phyloP scores from a whole-genome alignment of 192 early-diverging fungal genomes.

The Phycomyces nitens region DNA sequence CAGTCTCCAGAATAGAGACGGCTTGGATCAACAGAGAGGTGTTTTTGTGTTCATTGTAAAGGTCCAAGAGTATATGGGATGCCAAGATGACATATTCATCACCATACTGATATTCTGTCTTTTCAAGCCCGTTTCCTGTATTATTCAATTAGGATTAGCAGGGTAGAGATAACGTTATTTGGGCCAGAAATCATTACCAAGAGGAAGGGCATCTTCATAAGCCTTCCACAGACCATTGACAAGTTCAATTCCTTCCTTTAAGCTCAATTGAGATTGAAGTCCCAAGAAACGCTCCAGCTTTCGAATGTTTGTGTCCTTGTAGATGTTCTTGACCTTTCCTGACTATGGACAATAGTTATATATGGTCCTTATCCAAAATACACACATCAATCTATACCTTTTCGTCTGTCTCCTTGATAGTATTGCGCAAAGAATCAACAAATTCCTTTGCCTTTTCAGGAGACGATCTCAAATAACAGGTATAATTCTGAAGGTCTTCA shows the following conservation, averaged over 20 bases:
- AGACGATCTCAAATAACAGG: slow-evolving; percentile 29
- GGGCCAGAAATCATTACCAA: slow-evolving; percentile 42
- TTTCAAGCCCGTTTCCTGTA: slow-evolving; percentile 51
- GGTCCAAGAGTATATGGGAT: slow-evolving; percentile 53
- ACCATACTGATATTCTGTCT: slow-evolving; percentile 73
- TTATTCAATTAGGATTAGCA: too few species aligned
- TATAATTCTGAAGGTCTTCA: slow-evolving; percentile 68
- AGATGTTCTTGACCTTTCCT: slow-evolving; percentile 32
- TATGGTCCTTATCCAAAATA: too few species aligned
- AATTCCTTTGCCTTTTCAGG: slow-evolving; percentile 30
- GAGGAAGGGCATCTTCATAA: slow-evolving; percentile 42
- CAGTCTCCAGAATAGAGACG: slow-evolving; percentile 69
- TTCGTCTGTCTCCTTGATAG: slow-evolving; percentile 31
- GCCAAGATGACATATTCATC: slow-evolving; percentile 75
- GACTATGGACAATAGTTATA: too few species aligned
- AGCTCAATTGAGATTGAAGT: slow-evolving; percentile 3
- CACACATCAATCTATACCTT: slow-evolving; percentile 29
- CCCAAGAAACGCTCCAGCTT: slow-evolving; percentile 39
- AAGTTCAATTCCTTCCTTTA: slow-evolving; percentile 18
- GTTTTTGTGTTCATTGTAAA: slow-evolving; percentile 46
- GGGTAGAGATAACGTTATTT: too few species aligned
- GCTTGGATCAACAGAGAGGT: slow-evolving; percentile 42
- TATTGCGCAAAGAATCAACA: slow-evolving; percentile 28
- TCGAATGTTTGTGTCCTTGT: slow-evolving; percentile 34
- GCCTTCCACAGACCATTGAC: slow-evolving; percentile 35